Evolutionary conservation across 2,329 filamentous ascomycete species (phyloP), one percentile per base, ranked within the genome.

Genomic region (Penicillium sp.): DNA sequence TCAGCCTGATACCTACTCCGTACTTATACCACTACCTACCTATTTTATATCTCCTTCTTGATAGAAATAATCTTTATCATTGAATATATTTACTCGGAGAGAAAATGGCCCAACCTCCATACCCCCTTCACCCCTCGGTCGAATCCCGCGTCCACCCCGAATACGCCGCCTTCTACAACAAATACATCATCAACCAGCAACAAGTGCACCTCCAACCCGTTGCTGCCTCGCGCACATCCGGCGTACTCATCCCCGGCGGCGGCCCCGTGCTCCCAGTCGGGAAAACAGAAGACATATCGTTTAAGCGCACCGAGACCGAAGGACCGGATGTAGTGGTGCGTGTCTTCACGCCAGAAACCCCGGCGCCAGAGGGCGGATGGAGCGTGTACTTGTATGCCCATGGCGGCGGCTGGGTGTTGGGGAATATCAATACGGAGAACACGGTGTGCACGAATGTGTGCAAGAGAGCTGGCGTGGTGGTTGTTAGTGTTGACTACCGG

Each of bases 351-450:
- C 82, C 82, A 0, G 64, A 67, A 59, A 81, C 76, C 1, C 82
- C 70, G 5, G 70, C 58, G 11, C 80, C 81, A 0, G 67, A 63
- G 0, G 63, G 60, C 0, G 82, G 82, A 24, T 84, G 81, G 81
- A 82, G 82, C 2, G 74, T 79, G 7, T 77, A 80, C 65, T 61
- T 84, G 3, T 85, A 82, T 64, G 81, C 77, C 62, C 82, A 85
- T 61, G 82, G 82, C 4, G 82, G 82, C 1, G 82, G 82, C 3
- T 85, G 81, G 81, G 81, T 84, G 3, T 62, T 84, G 28, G 82
- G 82, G 0, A 81, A 79, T 47, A 82, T 84, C 45, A 74, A 81
- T 58, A 83, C 80, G 0, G 82, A 85, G 68, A 84, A 84, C 61
- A 74, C 76, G 3, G 78, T 84, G 3, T 80, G 79, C 51, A 77